Evolutionary conservation across 345 rosid species (phyloP), one percentile per base, ranked within the genome.

Genomic region (Dipteronia dyeriana): DNA sequence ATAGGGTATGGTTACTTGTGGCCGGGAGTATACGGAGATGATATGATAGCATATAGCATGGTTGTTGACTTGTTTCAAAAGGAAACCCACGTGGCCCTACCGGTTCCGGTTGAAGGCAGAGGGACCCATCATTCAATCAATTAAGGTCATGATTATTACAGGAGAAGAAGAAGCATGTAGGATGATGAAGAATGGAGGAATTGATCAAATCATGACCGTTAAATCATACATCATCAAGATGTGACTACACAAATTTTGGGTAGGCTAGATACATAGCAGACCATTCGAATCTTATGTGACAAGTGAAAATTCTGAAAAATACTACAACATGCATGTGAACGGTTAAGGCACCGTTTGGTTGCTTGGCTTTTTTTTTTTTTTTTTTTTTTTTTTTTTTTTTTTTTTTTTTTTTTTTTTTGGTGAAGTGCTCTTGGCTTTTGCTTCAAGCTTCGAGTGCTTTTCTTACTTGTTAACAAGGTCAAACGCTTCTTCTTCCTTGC

Each of bases 161-260:
- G 2, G 38, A 34, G 38, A 34, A 34, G 38, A 34, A 34, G 38
- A 34, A 3, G 38, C 38, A 5, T 34, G 38, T 4, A 4, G 38
- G 6, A 34, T 34, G 38, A 34, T 34, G 38, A 10, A 11, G 16
- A 29, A 69, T n/a, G n/a, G n/a, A 59, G n/a, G 13, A 14, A 19
- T 39, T 53, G 54, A 57, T 59, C 79, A 51, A 75, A 74, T 82
- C 81, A 78, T 65, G 12, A 57, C 59, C 81, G 81, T 64, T 61
- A 57, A 73, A 67, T 73, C 77, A 76, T 41, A 11, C 63, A 20
- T 17, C 25, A 9, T 34, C 9, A 22, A 26, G 72, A 64, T 75
- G 51, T 64, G 72, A 69, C 38, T 14, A 19, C 59, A 72, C 34
- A 57, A 72, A 38, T 39, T 38, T 72, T 57, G 20, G 23, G 41